Conservation (phyloP, 352 stramenopile genomes). For the Phytopythium chamaehyphon region DNA sequence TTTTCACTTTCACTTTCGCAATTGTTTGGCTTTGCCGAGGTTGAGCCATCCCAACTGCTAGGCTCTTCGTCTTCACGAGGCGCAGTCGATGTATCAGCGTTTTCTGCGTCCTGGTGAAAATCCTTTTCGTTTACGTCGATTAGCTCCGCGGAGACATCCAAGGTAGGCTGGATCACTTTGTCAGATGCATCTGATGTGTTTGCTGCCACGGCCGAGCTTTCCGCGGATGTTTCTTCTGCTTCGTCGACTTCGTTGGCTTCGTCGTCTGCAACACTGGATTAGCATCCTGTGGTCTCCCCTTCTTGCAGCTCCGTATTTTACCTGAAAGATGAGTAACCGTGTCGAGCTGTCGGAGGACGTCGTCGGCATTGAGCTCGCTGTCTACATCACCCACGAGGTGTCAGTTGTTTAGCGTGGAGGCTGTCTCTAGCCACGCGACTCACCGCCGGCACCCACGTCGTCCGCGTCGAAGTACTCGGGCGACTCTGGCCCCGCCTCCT, state of each 20-base stretch:
- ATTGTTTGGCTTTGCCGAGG: no score
- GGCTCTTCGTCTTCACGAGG: no score
- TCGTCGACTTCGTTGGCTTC: not conserved
- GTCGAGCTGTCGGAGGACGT: constrained; percentile 34
- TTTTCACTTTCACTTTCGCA: no score
- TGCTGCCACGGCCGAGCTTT: no score
- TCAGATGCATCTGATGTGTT: no score
- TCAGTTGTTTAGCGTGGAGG: not conserved
- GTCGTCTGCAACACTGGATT: not conserved
- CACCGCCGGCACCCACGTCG: not conserved
- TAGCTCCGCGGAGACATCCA: no score
- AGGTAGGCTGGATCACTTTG: no score
- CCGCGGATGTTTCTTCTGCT: no score
- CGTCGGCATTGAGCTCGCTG: constrained; percentile 13
- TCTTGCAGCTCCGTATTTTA: not conserved
- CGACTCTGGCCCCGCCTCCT: constrained; percentile 4
- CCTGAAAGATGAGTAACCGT: constrained; percentile 24
- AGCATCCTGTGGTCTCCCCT: not conserved
- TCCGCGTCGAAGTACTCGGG: constrained; percentile 2
- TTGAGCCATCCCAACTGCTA: no score
- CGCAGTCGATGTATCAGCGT: no score
- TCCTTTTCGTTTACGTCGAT: no score
- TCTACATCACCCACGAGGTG: not conserved
- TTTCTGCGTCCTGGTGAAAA: no score
- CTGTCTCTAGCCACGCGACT: not conserved